Evolutionary conservation across 2,329 filamentous ascomycete species (phyloP).

Genomic region (Moelleriella libera): DNA sequence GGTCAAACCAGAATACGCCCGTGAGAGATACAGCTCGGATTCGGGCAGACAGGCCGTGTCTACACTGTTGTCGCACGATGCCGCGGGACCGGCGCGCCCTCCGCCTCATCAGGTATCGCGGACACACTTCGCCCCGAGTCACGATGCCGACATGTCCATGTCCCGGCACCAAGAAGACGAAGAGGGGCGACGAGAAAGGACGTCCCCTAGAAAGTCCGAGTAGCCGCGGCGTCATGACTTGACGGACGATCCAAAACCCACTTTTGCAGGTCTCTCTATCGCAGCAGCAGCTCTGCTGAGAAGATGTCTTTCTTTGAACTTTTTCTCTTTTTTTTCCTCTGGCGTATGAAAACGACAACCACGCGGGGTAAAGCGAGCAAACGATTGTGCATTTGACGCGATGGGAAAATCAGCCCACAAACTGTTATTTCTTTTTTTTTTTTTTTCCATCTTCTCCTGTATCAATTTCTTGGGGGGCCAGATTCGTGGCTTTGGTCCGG

Average conservation of each 20-base stretch:
- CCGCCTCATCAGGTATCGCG: slow-evolving; percentile 8
- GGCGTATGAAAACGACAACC: too few species aligned
- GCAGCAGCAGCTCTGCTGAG: background rate
- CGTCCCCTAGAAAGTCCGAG: slow-evolving; percentile 4
- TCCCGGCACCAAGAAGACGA: slow-evolving; percentile 5
- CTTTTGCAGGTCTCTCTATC: too few species aligned
- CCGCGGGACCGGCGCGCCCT: slow-evolving; percentile 1
- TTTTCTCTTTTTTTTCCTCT: background rate
- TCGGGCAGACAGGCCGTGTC: slow-evolving; percentile 19
- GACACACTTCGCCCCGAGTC: slow-evolving; percentile 1
- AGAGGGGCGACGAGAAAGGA: slow-evolving; percentile 3
- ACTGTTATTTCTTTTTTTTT: too few species aligned
- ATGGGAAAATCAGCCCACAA: too few species aligned
- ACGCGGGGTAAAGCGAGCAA: background rate
- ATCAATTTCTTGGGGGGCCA: too few species aligned
- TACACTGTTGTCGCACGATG: slow-evolving; percentile 14
- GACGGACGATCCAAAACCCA: background rate
- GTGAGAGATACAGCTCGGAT: slow-evolving; percentile 15
- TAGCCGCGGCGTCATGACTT: background rate
- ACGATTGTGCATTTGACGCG: background rate
- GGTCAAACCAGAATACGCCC: slow-evolving; percentile 6
- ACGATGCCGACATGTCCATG: background rate
- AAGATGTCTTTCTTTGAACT: background rate
- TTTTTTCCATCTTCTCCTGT: too few species aligned
- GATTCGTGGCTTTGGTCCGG: too few species aligned